A percentile compares a stretch with the other conserved stretches of the same genome.
These are phyloP conservation scores for Trypanosoma vivax DNA, from an alignment of 208 protist genomes.

Conservation along the genomic window DNA sequence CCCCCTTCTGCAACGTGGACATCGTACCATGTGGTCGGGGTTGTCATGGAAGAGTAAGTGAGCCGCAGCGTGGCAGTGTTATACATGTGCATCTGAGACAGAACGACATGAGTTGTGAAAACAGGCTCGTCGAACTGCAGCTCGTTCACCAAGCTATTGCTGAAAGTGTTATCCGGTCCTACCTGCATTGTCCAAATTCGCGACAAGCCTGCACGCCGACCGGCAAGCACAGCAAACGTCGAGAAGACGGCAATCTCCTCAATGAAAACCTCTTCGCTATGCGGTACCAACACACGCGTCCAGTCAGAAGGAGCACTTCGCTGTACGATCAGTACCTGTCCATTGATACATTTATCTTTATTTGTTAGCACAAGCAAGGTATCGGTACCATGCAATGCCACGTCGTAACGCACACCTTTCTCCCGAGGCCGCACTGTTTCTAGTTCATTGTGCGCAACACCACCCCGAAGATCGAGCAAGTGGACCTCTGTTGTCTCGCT, in stretches of 20 bases:
- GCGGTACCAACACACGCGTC: conserved; percentile 41
- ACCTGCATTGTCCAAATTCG: conserved; percentile 69
- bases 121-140: conserved; percentile 68
- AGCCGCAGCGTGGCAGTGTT: conserved; percentile 61
- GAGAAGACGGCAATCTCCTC: conserved; percentile 40
- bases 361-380: conserved; percentile 80
- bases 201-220: conserved; percentile 66
- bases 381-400: conserved; percentile 66
- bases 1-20: conserved; percentile 17
- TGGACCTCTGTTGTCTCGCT: conserved; percentile 75
- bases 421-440: conserved; percentile 67
- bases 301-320: conserved; percentile 40
- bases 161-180: conserved; percentile 34
- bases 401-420: conserved; percentile 73
- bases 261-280: conserved; percentile 47
- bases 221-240: conserved; percentile 56
- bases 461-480: conserved; percentile 68
- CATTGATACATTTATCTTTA: conserved; percentile 62
- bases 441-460: conserved; percentile 38
- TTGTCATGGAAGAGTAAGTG: conserved; percentile 75
- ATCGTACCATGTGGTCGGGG: conserved; percentile 72
- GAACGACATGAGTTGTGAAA: conserved; percentile 45
- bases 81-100: conserved; percentile 67
- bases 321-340: conserved; percentile 56
- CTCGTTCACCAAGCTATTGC: conserved; percentile 26